These are phyloP conservation scores for Pistacia atlantica DNA, from an alignment of 345 rosid species.

Conservation along the genomic window DNA sequence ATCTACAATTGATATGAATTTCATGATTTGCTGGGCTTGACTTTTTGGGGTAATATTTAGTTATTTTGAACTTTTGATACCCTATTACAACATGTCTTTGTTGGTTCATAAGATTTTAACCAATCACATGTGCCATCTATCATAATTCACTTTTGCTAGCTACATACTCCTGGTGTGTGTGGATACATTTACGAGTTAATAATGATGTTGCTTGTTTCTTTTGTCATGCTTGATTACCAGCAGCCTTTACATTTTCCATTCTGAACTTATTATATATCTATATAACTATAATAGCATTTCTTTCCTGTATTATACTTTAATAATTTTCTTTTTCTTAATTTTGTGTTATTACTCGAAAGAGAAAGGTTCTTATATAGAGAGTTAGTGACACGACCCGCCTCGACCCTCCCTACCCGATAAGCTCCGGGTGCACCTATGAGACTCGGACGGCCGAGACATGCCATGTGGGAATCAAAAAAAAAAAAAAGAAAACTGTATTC, in stretches of 20 bases:
- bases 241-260: neutral
- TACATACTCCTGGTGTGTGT: neutral
- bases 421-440: too few relatives aligned
- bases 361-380: neutral
- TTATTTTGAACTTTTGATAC: neutral
- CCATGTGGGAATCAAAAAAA: too few relatives aligned
- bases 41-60: conserved; percentile 1
- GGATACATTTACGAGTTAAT: neutral
- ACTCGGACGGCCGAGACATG: too few relatives aligned
- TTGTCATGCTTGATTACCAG: neutral
- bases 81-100: neutral
- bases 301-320: neutral
- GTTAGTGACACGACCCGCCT: too few relatives aligned
- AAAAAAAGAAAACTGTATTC: too few relatives aligned
- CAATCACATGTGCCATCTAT: neutral
- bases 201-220: neutral
- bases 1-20: conserved; percentile 2
- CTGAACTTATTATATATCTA: too few relatives aligned
- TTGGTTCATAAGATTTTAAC: neutral
- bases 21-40: conserved; percentile 11
- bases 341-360: neutral
- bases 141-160: too few relatives aligned
- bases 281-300: neutral
- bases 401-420: too few relatives aligned
- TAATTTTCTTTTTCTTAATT: neutral